These are phyloP conservation scores for Suillus tomentosus DNA, from an alignment of 768 basidiomycete genomes.

Conservation along the genomic window DNA sequence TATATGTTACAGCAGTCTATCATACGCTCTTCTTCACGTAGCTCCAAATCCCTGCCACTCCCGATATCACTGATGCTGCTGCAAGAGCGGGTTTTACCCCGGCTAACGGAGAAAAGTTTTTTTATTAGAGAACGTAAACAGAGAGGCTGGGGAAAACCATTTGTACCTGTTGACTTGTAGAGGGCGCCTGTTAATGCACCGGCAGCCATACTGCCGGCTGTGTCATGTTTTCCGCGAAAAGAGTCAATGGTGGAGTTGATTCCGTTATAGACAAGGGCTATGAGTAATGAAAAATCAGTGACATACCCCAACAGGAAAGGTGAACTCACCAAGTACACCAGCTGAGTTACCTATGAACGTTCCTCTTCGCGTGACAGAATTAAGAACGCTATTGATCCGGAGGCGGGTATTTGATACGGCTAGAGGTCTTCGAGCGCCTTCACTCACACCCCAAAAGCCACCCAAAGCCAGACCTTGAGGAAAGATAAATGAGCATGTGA, in stretches of 20 bases:
- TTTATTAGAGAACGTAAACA: conserved; percentile 38
- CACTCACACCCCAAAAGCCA: conserved; percentile 93
- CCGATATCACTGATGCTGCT: conserved; percentile 87
- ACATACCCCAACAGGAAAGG: conserved; percentile 39
- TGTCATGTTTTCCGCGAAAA: conserved; percentile 89
- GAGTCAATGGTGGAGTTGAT: conserved; percentile 94
- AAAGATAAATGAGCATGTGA: conserved; percentile 74
- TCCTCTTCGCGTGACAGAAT: conserved; percentile 94
- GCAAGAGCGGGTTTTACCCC: conserved; percentile 88
- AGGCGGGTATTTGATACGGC: conserved; percentile 84
- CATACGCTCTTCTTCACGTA: conserved; percentile 89
- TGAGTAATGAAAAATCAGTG: conserved; percentile 35
- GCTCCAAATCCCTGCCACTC: conserved; percentile 91
- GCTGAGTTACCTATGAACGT: conserved; percentile 98
- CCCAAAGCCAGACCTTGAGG: conserved; percentile 89
- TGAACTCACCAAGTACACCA: conserved; percentile 88
- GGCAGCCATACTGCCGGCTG: conserved; percentile 87
- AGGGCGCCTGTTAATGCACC: conserved; percentile 88
- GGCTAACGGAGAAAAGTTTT: conserved; percentile 57
- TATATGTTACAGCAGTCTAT: conserved; percentile 47
- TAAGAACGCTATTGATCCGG: conserved; percentile 95
- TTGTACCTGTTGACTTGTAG: conserved; percentile 91
- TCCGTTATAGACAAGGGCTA: conserved; percentile 95
- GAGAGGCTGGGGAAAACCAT: conserved; percentile 32
- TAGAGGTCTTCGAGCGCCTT: conserved; percentile 86